Base-by-base conservation (phyloP, 768 basidiomycete species). In the Ramaria sp. region DNA sequence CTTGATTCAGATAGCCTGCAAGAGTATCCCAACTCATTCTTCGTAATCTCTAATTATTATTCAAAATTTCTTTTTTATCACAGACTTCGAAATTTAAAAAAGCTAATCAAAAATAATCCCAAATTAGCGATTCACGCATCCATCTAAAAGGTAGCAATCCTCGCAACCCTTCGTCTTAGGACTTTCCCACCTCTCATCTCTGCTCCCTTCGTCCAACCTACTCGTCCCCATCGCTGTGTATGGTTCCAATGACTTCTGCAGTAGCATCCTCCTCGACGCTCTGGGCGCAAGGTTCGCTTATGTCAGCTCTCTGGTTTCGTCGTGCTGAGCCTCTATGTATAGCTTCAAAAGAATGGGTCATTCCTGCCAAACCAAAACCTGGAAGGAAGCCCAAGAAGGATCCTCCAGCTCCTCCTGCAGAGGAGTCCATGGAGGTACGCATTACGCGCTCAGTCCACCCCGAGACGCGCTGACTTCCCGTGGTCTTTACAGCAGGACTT, bases 341-440 rank as follows among this genome's bases (percentile, higher is more conserved):
- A 88, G 88, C 88, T 27, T 88, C 87, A n/a, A 89, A 83, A 66
- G 86, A 90, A 66, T 92, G 89, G 89, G 77, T 88, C 58, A 86
- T 92, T 60, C 83, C 83, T 22, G 83, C 89, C 7, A 88, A 85
- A 62, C 85, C 88, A 8, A 91, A 88, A 65, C 89, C 89, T 34
- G 89, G 89, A 16, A 75, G 89, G 44, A 91, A 91, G 70, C 88
- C 88, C 16, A 91, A 90, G 77, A 86, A 79, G 61, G 87, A 87
- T 57, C 60, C 63, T 10, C 59, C 70, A 30, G 42, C 61, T 10
- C 54, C 55, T n/a, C 56, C 52, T 16, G 51, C 64, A 20, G 71
- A 74, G 27, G 75, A 75, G 9, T 70, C 71, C 50, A 63, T 63
- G n/a, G 78, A 79, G 64, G 87, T 82, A 61, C 53, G 74, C 34